Evolutionary conservation across 148 eudicot genomes (phyloP).

Genomic region (Rhododendron griersonianum): DNA sequence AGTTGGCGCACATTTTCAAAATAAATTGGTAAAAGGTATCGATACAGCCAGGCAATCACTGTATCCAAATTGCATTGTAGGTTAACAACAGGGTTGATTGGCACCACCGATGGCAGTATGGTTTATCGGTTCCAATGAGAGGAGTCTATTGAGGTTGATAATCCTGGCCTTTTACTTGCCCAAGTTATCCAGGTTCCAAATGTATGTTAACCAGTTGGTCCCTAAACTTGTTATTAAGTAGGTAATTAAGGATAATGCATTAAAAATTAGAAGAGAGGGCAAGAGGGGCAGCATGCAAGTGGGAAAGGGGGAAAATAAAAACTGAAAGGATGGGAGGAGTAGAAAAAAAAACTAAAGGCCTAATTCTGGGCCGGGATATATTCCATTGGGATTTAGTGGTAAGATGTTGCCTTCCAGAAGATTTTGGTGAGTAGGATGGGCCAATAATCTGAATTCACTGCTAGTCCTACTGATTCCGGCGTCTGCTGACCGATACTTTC

Average conservation of each 20-base stretch:
- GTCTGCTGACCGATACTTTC: background rate
- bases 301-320: background rate
- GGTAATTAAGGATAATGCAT: background rate
- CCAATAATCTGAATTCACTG: background rate
- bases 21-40: background rate
- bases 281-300: background rate
- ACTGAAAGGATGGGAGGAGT: no score
- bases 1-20: background rate
- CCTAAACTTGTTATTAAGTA: no score
- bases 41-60: background rate
- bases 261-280: background rate
- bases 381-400: no score
- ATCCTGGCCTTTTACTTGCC: background rate
- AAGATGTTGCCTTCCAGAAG: background rate
- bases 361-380: background rate
- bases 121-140: background rate
- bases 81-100: background rate
- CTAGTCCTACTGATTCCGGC: background rate
- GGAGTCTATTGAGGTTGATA: background rate
- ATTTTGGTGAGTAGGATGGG: background rate
- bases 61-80: background rate
- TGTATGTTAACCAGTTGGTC: background rate
- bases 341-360: background rate
- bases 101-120: background rate
- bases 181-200: background rate